phyloP scores from a whole-genome alignment of 306 rosid genomes.

The Sindora glabra region DNA sequence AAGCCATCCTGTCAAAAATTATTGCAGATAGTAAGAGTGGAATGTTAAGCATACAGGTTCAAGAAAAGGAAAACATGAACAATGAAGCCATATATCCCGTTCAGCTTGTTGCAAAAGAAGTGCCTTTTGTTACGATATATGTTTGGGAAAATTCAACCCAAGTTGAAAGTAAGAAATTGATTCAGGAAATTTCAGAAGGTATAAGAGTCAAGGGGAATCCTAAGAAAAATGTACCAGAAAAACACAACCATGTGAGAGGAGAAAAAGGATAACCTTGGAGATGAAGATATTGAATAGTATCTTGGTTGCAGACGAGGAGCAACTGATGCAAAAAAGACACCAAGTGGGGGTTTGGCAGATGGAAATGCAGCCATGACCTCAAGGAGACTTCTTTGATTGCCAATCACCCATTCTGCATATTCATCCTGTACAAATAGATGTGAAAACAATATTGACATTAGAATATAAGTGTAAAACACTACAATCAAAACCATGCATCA shows the following conservation, averaged over 20 bases:
- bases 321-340: conserved; percentile 87
- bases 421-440: conserved; percentile 65
- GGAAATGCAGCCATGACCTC: conserved; percentile 89
- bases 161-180: background rate
- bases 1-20: conserved; percentile 56
- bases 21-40: conserved; percentile 11
- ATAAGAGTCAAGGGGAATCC: background rate
- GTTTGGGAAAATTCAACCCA: background rate
- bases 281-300: conserved; percentile 93
- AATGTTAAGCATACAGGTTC: background rate
- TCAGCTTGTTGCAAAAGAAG: background rate
- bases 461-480: conserved; percentile 7
- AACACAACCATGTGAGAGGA: background rate
- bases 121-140: no score
- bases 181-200: background rate
- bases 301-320: conserved; percentile 94
- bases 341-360: conserved; percentile 87
- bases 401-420: conserved; percentile 76
- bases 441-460: conserved; percentile 19
- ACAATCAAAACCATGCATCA: background rate
- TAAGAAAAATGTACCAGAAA: conserved; percentile 9
- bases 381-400: conserved; percentile 92
- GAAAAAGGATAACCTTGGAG: conserved; percentile 52
- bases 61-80: background rate
- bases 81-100: background rate